phyloP scores from a whole-genome alignment of 495 filamentous ascomycete species.

The Penicillium coprophilum region DNA sequence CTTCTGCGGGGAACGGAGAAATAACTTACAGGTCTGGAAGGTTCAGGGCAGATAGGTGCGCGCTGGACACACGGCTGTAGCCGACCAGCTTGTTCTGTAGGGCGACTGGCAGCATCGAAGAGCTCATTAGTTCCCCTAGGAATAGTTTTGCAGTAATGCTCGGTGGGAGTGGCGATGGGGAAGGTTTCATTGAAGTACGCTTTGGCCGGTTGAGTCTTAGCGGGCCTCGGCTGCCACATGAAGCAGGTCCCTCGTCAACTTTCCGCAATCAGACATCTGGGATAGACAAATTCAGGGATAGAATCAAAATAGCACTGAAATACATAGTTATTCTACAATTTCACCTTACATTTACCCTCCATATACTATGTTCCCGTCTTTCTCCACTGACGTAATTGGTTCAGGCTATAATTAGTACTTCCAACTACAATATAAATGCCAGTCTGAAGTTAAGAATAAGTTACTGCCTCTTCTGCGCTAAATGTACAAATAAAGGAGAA shows the following conservation, averaged over 20 bases:
- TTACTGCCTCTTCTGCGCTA: constrained; percentile 25
- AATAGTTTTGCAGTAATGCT: constrained; percentile 19
- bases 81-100: constrained; percentile 47
- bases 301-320: too few species aligned
- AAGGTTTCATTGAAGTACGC: constrained; percentile 4
- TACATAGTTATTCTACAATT: too few species aligned
- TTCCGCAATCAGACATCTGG: not conserved
- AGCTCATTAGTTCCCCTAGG: constrained; percentile 33
- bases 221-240: constrained; percentile 31
- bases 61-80: constrained; percentile 51
- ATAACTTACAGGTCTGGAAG: constrained; percentile 70
- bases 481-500: constrained; percentile 42
- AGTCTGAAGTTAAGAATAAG: not conserved
- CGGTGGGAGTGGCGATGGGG: constrained; percentile 13
- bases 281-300: too few species aligned
- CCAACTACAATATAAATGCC: not conserved
- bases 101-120: constrained; percentile 38
- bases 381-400: constrained; percentile 8
- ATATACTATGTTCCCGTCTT: not conserved
- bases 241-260: not conserved
- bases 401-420: not conserved
- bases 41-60: constrained; percentile 64
- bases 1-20: constrained; percentile 16
- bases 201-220: constrained; percentile 5
- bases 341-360: not conserved